Evolutionary conservation across 306 rosid species (phyloP), one percentile per base, ranked within the genome.

Genomic region (Pyrus pyrifolia): DNA sequence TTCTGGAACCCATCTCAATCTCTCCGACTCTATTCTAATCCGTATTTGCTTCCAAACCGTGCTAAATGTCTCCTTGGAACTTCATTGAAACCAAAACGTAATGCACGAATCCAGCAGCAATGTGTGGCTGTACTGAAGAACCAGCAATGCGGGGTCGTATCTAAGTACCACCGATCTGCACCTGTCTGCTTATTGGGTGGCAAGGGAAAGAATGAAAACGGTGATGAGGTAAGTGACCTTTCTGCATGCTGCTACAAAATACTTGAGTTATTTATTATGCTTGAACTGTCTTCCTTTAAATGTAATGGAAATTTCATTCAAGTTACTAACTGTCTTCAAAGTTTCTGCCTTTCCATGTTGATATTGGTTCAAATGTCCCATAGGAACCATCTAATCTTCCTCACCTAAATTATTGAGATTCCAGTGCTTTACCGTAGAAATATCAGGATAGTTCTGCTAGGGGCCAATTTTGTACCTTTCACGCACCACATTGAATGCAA

Each of bases 191-290:
- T 61, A 11, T 60, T 73, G 45, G 77, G 59, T 12, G 69, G 59
- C 59, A 61, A 44, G 77, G 77, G 77, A 73, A 60, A 61, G 69
- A 61, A 61, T 61, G 59, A 51, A 60, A 11, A 58, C 2, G 59
- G 64, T 40, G 10, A 59, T 38, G 67, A 73, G 76, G 76, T 73
- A 59, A 59, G 13, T 40, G 33, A 23, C 40, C 11, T 38, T 38
- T 25, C 40, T 33, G 49, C 59, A 25, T 12, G 3, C 12, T 53
- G 13, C 51, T 33, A 23, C 4, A 22, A 35, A 2, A 33, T 71
- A 21, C 31, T 53, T 10, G 75, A 35, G 22, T 11, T 72, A 14
- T 59, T 35, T 22, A 33, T 35, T 22, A 35, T 35, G 40, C 17
- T 22, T 72, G 22, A 14, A 60, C 23, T 17, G 11, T 73, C 19